Base-by-base conservation (phyloP, 2,329 filamentous ascomycete species). In the Drechslera avenae region DNA sequence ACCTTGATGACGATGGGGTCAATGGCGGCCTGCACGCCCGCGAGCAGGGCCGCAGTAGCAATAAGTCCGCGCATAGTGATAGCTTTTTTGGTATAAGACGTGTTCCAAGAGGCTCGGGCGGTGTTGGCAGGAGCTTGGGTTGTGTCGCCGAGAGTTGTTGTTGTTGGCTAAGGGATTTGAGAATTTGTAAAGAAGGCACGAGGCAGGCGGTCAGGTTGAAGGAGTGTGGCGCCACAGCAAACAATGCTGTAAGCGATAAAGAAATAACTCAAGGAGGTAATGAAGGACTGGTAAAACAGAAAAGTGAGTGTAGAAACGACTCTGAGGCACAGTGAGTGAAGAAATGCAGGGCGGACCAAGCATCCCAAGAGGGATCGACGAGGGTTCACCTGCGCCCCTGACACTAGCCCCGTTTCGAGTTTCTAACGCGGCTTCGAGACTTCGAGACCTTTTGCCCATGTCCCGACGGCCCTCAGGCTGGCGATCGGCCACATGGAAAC, bases 1-100 rank as follows among this genome's bases (percentile, higher is more conserved):
- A 87, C 86, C 83, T 92, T 92, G 80, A 86, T 85, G 63, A 84
- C 76, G 65, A 89, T 86, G 54, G 85, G 80, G 61, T 85, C 83
- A 46, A 88, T 73, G 57, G 82, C 81, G 46, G 84, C 83, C 44
- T 77, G 66, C 59, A 76, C 76, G 62, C 76, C 69, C 54, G 83
- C 73, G 44, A 86, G 74, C 63, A 79, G 79, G 55, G 81, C 79
- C 54, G 82, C 68, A 46, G 76, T 75, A 66, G 79, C 55, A 52
- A 75, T 62, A 74, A 82, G 67, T 72, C 75, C 76, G 76, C 69
- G 84, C 84, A 86, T 87, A 57, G 59, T 80, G 74, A 66, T 65
- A 51, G 34, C 44, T 57, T 28, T 28, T 28, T 28, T 28, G 9
- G 31, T 44, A 48, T 54, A 63, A 66, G 59, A 60, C 48, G 52